Evolutionary conservation across 305 asterid species (phyloP), one percentile per base, ranked within the genome.

Genomic region (Rubia occidens): DNA sequence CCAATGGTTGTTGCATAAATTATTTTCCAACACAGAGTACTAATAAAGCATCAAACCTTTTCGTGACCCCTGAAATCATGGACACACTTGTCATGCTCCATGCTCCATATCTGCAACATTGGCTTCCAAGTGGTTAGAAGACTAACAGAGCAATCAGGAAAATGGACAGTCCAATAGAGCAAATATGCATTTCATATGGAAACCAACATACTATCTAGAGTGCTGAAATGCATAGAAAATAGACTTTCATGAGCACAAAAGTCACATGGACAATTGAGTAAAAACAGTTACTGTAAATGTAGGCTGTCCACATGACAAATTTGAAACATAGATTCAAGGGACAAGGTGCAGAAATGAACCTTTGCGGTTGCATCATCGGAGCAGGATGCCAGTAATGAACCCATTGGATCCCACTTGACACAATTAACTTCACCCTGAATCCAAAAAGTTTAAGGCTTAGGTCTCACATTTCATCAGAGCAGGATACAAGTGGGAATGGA

Each of bases 401-500:
- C 78, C 14, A 74, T 29, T 3, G 83, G 76, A 67, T 79, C 81
- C 83, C 83, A 76, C 63, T 76, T 73, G 49, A 76, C 75, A 71
- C 77, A 70, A 64, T 73, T 76, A 74, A 74, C 81, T 65, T 74
- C 81, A 67, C 80, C 83, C 83, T 76, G 77, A 56, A 69, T 32
- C 18, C 15, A 67, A 55, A 59, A 43, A 3, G 18, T 60, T 10
- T n/a, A 66, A 59, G 17, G 53, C n/a, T 54, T 13, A 68, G 64
- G 15, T 20, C 43, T 68, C 64, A 68, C 47, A 4, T 8, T 54
- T 47, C 32, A 66, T 59, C 56, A 63, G 2, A 64, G 45, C 0
- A 9, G 21, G 32, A 55, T 21, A 8, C 21, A 72, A 40, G 15
- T 10, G 18, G 29, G 20, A 72, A 54, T 44, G 20, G 17, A n/a